Percentiles rank a stretch among this genome's conserved stretches.
Evolutionary conservation across 2,329 filamentous ascomycete genomes (phyloP).

Genomic region (Sclerotiophoma versabilis): DNA sequence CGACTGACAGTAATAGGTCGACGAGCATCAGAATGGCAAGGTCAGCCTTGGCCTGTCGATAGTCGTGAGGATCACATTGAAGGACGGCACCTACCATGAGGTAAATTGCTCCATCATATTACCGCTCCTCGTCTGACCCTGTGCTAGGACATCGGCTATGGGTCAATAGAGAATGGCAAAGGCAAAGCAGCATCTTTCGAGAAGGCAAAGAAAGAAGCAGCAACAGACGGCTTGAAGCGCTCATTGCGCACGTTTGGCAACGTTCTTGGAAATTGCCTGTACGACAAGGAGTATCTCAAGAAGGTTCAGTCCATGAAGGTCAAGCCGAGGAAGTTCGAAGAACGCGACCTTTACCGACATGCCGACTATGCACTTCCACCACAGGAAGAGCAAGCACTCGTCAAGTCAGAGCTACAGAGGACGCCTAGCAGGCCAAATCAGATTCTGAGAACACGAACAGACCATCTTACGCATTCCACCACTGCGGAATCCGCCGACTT

Average conservation of each 20-base stretch:
- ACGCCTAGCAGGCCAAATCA: constrained; percentile 35
- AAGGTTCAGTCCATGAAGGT: constrained; percentile 92
- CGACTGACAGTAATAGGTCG: constrained; percentile 61
- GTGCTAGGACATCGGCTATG: constrained; percentile 84
- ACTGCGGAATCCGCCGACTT: constrained; percentile 55
- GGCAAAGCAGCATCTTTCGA: constrained; percentile 96
- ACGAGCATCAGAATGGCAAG: constrained; percentile 81
- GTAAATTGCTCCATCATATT: constrained; percentile 40
- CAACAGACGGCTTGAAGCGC: constrained; percentile 91
- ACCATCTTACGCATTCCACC: constrained; percentile 45
- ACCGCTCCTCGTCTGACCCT: background rate
- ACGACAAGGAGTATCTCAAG: constrained; percentile 91
- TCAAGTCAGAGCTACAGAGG: constrained; percentile 39
- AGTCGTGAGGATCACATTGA: constrained; percentile 86
- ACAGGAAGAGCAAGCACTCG: constrained; percentile 40
- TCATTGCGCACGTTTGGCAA: constrained; percentile 93
- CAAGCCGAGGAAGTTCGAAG: constrained; percentile 77
- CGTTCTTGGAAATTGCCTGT: constrained; percentile 96
- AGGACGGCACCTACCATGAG: constrained; percentile 95
- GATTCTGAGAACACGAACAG: constrained; percentile 36
- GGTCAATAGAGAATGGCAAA: constrained; percentile 94
- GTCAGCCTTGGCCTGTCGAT: constrained; percentile 88
- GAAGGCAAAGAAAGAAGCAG: constrained; percentile 98
- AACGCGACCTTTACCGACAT: constrained; percentile 82
- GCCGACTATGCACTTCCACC: constrained; percentile 67